Evolutionary conservation across 441 rosid genomes (phyloP).

Genomic region (Jatropha podagrica): DNA sequence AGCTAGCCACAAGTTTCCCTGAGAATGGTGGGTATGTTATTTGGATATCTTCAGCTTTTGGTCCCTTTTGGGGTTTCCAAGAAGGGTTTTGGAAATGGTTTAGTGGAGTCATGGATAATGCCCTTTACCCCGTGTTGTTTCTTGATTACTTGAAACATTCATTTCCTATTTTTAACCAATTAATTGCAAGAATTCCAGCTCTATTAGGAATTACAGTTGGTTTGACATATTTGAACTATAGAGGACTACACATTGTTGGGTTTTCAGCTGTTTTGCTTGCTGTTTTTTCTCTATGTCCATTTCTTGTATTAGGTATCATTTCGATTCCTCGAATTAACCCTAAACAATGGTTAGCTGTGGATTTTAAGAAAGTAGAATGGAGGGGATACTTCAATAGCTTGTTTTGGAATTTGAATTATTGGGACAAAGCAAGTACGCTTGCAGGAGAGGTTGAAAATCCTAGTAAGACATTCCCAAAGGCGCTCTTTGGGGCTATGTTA

Average conservation of each 20-base stretch:
- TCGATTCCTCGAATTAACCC: conserved; percentile 69
- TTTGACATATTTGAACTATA: conserved; percentile 79
- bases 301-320: conserved; percentile 64
- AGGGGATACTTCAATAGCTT: conserved; percentile 79
- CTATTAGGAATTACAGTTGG: conserved; percentile 71
- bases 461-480: conserved; percentile 84
- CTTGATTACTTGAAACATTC: conserved; percentile 93
- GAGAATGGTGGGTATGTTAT: conserved; percentile 90
- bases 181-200: conserved; percentile 73
- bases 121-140: conserved; percentile 84
- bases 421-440: conserved; percentile 97
- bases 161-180: conserved; percentile 55
- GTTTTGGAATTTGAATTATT: conserved; percentile 92
- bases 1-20: conserved; percentile 93
- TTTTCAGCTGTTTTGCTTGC: conserved; percentile 71
- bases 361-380: conserved; percentile 69
- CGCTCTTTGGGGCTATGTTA: conserved; percentile 69
- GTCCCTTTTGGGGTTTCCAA: conserved; percentile 94
- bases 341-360: conserved; percentile 64
- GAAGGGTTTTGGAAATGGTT: conserved; percentile 98
- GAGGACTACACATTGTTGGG: conserved; percentile 88
- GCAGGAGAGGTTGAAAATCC: conserved; percentile 90
- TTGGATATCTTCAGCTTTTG: conserved; percentile 94
- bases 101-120: conserved; percentile 97
- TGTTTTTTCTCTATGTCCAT: conserved; percentile 72